phyloP scores from a whole-genome alignment of 768 basidiomycete genomes.

The Tricholoma furcatifolium region DNA sequence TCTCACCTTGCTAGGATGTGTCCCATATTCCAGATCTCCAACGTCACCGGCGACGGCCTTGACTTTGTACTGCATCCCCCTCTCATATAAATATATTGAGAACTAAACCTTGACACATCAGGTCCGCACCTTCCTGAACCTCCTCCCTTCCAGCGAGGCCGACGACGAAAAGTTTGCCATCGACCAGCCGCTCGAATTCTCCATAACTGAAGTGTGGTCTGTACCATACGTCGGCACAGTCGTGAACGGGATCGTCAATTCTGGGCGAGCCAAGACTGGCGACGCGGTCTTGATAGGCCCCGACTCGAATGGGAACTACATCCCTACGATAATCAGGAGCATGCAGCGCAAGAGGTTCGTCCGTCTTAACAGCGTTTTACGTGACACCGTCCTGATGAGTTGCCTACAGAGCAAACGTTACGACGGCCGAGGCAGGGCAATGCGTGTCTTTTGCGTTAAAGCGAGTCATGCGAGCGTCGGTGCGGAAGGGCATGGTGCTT shows the following conservation, averaged over 20 bases:
- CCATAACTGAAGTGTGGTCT: slow-evolving; percentile 85
- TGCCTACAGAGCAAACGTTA: slow-evolving; percentile 66
- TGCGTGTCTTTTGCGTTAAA: slow-evolving; percentile 93
- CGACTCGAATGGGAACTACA: slow-evolving; percentile 88
- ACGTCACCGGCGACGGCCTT: slow-evolving; percentile 92
- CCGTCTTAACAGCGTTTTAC: background rate
- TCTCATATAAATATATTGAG: background rate
- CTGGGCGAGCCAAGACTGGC: slow-evolving; percentile 72
- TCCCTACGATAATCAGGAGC: slow-evolving; percentile 75
- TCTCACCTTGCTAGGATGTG: slow-evolving; percentile 57
- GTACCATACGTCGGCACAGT: slow-evolving; percentile 86
- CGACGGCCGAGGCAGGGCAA: slow-evolving; percentile 90
- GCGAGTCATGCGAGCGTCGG: slow-evolving; percentile 73
- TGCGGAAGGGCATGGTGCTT: slow-evolving; percentile 95
- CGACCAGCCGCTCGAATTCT: slow-evolving; percentile 84
- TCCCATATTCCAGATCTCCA: slow-evolving; percentile 90
- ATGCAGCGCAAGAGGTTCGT: slow-evolving; percentile 90
- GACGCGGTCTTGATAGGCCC: slow-evolving; percentile 87
- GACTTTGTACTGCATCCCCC: slow-evolving; percentile 52
- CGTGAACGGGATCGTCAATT: slow-evolving; percentile 80
- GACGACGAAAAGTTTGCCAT: slow-evolving; percentile 79
- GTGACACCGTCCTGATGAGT: background rate
- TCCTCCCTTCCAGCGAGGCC: slow-evolving; percentile 83
- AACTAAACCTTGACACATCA: slow-evolving; percentile 22
- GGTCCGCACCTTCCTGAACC: slow-evolving; percentile 89